Conservation (phyloP, 257 asterid genomes). For the Pogostemon cablin region DNA sequence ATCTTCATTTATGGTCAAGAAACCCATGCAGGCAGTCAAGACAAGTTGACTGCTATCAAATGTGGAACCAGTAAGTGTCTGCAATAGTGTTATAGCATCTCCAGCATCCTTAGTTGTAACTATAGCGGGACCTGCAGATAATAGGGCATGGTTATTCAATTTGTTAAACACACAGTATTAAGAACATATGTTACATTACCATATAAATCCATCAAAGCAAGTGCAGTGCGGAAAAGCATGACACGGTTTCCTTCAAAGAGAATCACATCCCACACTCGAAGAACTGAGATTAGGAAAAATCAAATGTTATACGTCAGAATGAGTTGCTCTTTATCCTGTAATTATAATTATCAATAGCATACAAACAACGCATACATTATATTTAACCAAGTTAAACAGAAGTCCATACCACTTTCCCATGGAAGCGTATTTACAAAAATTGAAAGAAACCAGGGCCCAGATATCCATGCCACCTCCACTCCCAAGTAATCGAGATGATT, state of each 20-base stretch:
- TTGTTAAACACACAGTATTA: constrained; percentile 14
- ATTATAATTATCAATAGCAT: constrained; percentile 16
- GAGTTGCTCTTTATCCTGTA: background rate
- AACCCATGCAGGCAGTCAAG: constrained; percentile 93
- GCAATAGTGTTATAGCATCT: constrained; percentile 81
- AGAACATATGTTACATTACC: constrained; percentile 48
- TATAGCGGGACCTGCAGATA: constrained; percentile 75
- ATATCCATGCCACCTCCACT: constrained; percentile 88
- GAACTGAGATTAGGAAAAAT: constrained; percentile 52
- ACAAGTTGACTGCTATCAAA: constrained; percentile 98
- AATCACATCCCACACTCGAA: constrained; percentile 97
- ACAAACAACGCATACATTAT: constrained; percentile 3
- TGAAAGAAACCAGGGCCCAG: constrained; percentile 92
- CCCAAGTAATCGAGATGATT: constrained; percentile 90
- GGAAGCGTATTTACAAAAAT: constrained; percentile 87
- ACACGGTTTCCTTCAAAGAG: constrained; percentile 94
- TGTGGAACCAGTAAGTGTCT: constrained; percentile 80
- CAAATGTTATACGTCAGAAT: background rate
- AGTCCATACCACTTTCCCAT: constrained; percentile 90
- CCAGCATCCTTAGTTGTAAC: constrained; percentile 88
- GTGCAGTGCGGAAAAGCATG: constrained; percentile 92
- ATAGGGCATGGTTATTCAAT: constrained; percentile 29
- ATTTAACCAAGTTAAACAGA: constrained; percentile 36
- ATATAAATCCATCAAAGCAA: constrained; percentile 89
- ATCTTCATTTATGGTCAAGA: constrained; percentile 67